Evolutionary conservation across 768 basidiomycete genomes (phyloP), one percentile per base, ranked within the genome.

Genomic region (Phylloporus arenicola): DNA sequence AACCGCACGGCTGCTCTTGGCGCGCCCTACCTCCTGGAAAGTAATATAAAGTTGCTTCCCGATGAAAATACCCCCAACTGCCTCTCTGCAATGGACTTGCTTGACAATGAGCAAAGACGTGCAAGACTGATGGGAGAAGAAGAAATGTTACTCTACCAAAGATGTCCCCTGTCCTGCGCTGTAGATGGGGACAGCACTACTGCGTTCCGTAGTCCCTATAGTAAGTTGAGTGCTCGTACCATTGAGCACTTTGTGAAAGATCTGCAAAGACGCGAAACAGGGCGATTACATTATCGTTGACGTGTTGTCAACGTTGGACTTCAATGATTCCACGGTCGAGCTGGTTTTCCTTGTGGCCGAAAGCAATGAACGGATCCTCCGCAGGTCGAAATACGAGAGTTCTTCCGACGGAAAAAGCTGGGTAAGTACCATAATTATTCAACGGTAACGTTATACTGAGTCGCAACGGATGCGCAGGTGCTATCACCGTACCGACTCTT

Each of bases 161-260:
- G 60, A 2, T 68, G 75, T 62, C 66, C 82, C 24, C 71, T 74
- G 22, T 81, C 79, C 12, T 65, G 69, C 59, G 83, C 81, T 4
- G 82, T 83, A 5, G 83, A 86, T 65, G 74, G 76, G 7, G 58
- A 70, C n/a, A 54, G 61, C 4, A 62, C 64, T 9, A 82, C 81
- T 29, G 71, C 64, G 1, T 86, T 85, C 57, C 70, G 69, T 30
- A 82, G 80, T 60, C 58, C 68, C 27, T 54, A 64, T 51, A 58
- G 83, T 82, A 56, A 48, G 76, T 62, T 63, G 48, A 41, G 52
- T 19, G 37, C 19, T 43, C 16, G 24, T 38, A 43, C 9, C 44
- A 40, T 14, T 4, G 37, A n/a, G 25, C 44, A 37, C 61, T 63
- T 57, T 51, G 64, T 61, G 25, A 56, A 42, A 17, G 17, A 37